Base-by-base conservation (phyloP, 352 stramenopile species). In the Pythium vanterpoolii region DNA sequence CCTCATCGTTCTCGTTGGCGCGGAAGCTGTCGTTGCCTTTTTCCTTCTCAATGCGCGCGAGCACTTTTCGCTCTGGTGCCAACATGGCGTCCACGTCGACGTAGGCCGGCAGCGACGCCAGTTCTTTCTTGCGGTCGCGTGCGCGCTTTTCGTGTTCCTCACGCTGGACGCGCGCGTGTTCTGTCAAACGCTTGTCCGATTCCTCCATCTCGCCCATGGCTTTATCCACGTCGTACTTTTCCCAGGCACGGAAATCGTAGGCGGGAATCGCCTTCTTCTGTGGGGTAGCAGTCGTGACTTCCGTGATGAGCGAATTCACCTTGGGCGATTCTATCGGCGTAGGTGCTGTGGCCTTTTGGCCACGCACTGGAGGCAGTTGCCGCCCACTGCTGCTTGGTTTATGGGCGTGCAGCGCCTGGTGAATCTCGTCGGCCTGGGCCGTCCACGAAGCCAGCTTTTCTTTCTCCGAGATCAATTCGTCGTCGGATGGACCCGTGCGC, bases 11-110 rank as follows among this genome's bases (percentile, higher is more conserved):
- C 48, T 98, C 90, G 24, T 79, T 77, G 7, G 71, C 75, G 31
- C 79, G 78, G 71, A 97, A 97, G 56, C 80, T 92, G 64, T 98
- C 94, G 62, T 98, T 98, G 9, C 94, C 94, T 60, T 98, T 98
- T 40, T 96, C 74, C 64, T 96, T 95, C 58, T 98, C 94, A 34
- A 86, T 69, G 10, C 72, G 65, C 21, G 84, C 83, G 39, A 81
- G 82, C 30, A 92, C 57, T 47, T 84, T 75, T 13, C 71, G 59
- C 45, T 83, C 83, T 38, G 77, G 64, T 0, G 47, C 30, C 26
- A 84, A 76, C 18, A 91, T 70, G 34, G 71, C 73, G 23, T 77
- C 67, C 8, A 91, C 40, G 23, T 87, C 69, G 5, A 94, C 56
- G 34, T 79, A 86, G 24, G 73, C 62, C 4, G 82, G 79, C 4